These are phyloP conservation scores for Trichocomaceae sp. DNA, from an alignment of 2,329 filamentous ascomycete genomes.

Conservation along the genomic window DNA sequence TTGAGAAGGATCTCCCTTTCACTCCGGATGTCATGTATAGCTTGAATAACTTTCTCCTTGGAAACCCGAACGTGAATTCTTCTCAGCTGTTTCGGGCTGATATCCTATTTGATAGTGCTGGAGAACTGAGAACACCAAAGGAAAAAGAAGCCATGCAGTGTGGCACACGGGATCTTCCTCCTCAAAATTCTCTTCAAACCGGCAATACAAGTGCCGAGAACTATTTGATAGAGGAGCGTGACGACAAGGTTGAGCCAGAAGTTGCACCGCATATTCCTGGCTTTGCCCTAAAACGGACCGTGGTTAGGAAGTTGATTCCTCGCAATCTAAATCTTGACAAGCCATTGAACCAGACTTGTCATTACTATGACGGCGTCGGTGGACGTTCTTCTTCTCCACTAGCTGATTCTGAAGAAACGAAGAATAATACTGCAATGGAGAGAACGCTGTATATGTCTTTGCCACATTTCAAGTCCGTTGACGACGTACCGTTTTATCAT, in stretches of 20 bases:
- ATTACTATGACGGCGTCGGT: slow-evolving; percentile 49
- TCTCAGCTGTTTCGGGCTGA: slow-evolving; percentile 56
- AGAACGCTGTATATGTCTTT: slow-evolving; percentile 62
- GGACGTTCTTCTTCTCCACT: background rate
- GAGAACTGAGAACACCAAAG: slow-evolving; percentile 26
- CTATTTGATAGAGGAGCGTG: background rate
- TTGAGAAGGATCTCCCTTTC: slow-evolving; percentile 21
- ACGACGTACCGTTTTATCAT: slow-evolving; percentile 79
- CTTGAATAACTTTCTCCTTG: slow-evolving; percentile 43
- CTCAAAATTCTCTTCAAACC: background rate
- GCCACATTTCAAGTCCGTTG: slow-evolving; percentile 59
- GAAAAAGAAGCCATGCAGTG: slow-evolving; percentile 23
- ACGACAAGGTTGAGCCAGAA: background rate
- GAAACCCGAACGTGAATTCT: slow-evolving; percentile 55
- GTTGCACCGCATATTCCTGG: slow-evolving; percentile 21
- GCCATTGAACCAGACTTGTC: slow-evolving; percentile 74
- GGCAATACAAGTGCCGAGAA: background rate
- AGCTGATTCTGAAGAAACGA: slow-evolving; percentile 19
- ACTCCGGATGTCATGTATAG: slow-evolving; percentile 34
- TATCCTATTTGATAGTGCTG: slow-evolving; percentile 50
- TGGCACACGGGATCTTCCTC: background rate
- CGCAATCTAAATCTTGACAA: slow-evolving; percentile 71
- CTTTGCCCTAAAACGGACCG: slow-evolving; percentile 50
- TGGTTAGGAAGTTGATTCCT: slow-evolving; percentile 73
- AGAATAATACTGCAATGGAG: slow-evolving; percentile 33